Base-by-base conservation (phyloP, 306 rosid species). In the Pachyrhizus erosus region DNA sequence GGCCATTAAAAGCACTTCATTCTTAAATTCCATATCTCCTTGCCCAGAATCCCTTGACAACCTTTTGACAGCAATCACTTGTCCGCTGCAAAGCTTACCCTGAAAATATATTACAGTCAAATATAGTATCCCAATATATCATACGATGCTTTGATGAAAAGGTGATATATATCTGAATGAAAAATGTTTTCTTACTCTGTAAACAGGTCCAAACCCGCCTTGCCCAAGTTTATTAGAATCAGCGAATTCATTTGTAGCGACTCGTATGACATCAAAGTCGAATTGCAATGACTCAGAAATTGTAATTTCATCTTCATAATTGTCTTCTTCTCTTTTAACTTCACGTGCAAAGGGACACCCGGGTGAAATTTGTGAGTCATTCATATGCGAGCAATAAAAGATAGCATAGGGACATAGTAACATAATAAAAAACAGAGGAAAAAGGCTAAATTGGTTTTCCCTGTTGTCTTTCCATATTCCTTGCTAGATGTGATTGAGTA, bases 131-230 rank as follows among this genome's bases (percentile, higher is more conserved):
- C 1, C 4, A 52, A 52, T 51, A 51, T 51, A 5, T 9, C 57
- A n/a, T n/a, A n/a, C n/a, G n/a, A 51, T 51, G 57, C 18, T 52
- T 17, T 52, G 12, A 52, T 52, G 24, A n/a, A 52, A 26, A 52
- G 23, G 9, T 52, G 24, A 7, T 52, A 18, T 52, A 1, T 7
- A 52, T 52, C 4, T n/a, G 69, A 27, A 29, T 13, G 5, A 29
- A 62, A 57, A 27, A 4, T 29, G 34, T 27, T 5, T 0, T 27
- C 69, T 62, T 62, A 62, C 69, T 62, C 10, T 62, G 42, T 62
- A 62, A 13, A 62, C 69, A 15, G 69, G 21, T 29, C 69, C 69
- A 29, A 62, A 62, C 42, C 69, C 69, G 21, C 69, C 69, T 15
- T 62, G 69, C 29, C 69, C 69, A 62, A 62, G 42, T 29, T 62